A percentile compares a stretch with the other conserved stretches of the same genome.
These are phyloP conservation scores for Candida ficus DNA, from an alignment of 805 yeast genomes.

Conservation along the genomic window DNA sequence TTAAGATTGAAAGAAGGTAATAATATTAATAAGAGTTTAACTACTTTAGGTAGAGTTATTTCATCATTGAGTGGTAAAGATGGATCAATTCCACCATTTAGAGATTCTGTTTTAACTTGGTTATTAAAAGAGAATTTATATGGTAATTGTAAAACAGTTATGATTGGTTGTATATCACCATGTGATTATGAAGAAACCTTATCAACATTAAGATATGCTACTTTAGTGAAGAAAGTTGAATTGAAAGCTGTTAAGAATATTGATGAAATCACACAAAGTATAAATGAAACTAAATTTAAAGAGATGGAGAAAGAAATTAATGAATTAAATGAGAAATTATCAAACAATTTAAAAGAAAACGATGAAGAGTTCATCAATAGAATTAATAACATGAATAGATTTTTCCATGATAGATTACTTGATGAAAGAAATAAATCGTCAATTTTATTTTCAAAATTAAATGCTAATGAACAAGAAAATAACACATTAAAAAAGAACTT, in stretches of 20 bases:
- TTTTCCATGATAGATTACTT: constrained; percentile 24
- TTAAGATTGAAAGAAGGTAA: constrained; percentile 68
- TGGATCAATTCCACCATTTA: constrained; percentile 26
- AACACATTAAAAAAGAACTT: constrained; percentile 2
- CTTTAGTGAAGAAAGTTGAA: constrained; percentile 63
- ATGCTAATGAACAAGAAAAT: constrained; percentile 1
- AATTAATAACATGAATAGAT: constrained; percentile 20
- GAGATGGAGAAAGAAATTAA: constrained; percentile 20
- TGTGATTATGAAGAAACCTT: constrained; percentile 72
- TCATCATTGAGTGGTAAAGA: constrained; percentile 41
- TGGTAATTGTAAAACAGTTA: constrained; percentile 81
- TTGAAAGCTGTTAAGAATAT: constrained; percentile 52
- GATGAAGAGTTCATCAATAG: constrained; percentile 14
- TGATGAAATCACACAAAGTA: constrained; percentile 12
- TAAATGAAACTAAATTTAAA: constrained; percentile 12
- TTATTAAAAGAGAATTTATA: constrained; percentile 69
- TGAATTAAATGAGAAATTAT: constrained; percentile 14
- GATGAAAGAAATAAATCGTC: constrained; percentile 25
- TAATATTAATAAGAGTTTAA: constrained; percentile 71
- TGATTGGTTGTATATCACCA: constrained; percentile 86
- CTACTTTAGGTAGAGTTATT: constrained; percentile 71
- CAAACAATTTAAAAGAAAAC: constrained; percentile 18
- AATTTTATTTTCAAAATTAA: constrained; percentile 13
- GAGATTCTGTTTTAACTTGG: constrained; percentile 76
- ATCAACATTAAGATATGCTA: constrained; percentile 75